Percentiles rank a stretch among this genome's conserved stretches.
Conservation (phyloP, 208 protist genomes). For the Crithidia sp. region DNA sequence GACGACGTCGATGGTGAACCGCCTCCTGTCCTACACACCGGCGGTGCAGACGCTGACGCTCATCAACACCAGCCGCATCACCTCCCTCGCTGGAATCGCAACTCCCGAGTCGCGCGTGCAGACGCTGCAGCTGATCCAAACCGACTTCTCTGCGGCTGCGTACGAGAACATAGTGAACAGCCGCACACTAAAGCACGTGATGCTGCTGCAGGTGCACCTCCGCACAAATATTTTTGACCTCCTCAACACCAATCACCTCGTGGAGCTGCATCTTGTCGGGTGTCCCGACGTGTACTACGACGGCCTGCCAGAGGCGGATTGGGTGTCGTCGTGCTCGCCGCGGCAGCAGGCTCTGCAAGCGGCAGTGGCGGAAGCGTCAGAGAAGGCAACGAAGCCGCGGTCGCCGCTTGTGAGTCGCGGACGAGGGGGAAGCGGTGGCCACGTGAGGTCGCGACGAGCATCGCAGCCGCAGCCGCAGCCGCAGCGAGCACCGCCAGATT, state of each 20-base stretch:
- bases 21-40: constrained; percentile 17
- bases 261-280: constrained; percentile 41
- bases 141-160: constrained; percentile 31
- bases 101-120: constrained; percentile 5
- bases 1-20: constrained; percentile 24
- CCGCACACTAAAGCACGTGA: constrained; percentile 26
- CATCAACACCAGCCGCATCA: constrained; percentile 29
- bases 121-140: constrained; percentile 39
- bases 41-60: constrained; percentile 33
- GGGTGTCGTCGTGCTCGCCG: constrained; percentile 21
- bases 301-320: constrained; percentile 16
- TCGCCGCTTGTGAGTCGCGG: background rate
- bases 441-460: background rate
- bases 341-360: constrained; percentile 1
- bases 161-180: constrained; percentile 31
- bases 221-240: constrained; percentile 43
- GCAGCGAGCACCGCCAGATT: constrained; percentile 9
- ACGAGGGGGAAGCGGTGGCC: constrained; percentile 1
- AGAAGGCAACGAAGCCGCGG: constrained; percentile 3
- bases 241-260: constrained; percentile 40
- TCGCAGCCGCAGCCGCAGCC: background rate
- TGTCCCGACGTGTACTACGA: constrained; percentile 39
- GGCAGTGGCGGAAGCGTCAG: background rate
- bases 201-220: constrained; percentile 42
- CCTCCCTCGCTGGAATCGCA: constrained; percentile 16